A percentile compares a stretch with the other conserved stretches of the same genome.
These are phyloP conservation scores for Lumnitzera racemosa DNA, from an alignment of 345 rosid genomes.

Conservation along the genomic window DNA sequence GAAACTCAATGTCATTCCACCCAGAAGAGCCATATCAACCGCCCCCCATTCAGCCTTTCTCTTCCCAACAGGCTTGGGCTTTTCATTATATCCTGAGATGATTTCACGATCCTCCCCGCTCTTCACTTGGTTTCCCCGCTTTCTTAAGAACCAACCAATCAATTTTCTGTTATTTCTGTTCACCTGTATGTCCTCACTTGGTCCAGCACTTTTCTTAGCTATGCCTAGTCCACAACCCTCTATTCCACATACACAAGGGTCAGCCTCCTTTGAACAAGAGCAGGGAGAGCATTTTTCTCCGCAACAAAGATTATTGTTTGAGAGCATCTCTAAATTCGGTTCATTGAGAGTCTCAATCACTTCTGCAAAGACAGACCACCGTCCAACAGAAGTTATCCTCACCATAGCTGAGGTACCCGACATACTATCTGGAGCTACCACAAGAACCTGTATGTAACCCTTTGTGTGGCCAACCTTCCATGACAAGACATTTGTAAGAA, in stretches of 20 bases:
- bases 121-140: conserved; percentile 21
- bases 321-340: conserved; percentile 13
- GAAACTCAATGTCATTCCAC: conserved; percentile 57
- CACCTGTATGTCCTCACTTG: conserved; percentile 14
- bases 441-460: conserved; percentile 77
- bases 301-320: conserved; percentile 11
- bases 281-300: conserved; percentile 24
- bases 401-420: conserved; percentile 69
- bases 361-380: conserved; percentile 93
- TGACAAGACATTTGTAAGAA: background rate
- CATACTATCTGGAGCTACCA: conserved; percentile 57
- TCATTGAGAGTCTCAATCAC: conserved; percentile 49
- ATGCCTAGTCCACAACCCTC: conserved; percentile 36
- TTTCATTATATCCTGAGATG: conserved; percentile 12
- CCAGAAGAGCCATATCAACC: conserved; percentile 51
- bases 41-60: conserved; percentile 29
- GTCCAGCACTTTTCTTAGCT: conserved; percentile 3
- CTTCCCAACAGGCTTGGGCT: conserved; percentile 22
- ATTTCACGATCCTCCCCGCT: conserved; percentile 16
- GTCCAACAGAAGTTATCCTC: conserved; percentile 83
- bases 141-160: conserved; percentile 48
- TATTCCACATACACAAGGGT: conserved; percentile 37
- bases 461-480: conserved; percentile 92
- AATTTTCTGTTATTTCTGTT: conserved; percentile 20
- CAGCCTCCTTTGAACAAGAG: conserved; percentile 29